Base-by-base conservation (phyloP, 331 rosid genomes). In the Stylosanthes scabra region DNA sequence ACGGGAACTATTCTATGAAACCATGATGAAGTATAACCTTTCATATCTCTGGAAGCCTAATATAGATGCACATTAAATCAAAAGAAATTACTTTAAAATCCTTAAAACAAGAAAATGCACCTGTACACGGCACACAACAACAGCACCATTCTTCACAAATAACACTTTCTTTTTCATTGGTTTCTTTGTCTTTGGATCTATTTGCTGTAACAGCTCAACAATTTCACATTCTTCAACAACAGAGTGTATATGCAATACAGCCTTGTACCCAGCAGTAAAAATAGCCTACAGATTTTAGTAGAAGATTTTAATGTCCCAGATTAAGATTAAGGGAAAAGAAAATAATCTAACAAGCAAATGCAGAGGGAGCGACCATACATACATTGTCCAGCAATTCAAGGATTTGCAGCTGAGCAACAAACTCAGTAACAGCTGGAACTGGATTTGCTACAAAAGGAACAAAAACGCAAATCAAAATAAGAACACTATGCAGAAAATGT, bases 161-260 rank as follows among this genome's bases (percentile, higher is more conserved):
- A 92, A 93, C 66, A 88, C 68, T 76, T 82, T 89, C 87, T 87
- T 95, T 73, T 87, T 95, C 86, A 87, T 82, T 45, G 97, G 92
- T 77, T 90, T 95, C 87, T 34, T 90, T 16, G 98, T 90, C 96
- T 82, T 95, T 11, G 92, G 86, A 85, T 95, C 99, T 64, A 95
- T 88, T 90, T 95, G 96, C 49, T 92, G 90, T 9, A 92, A 54
- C 70, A 95, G 87, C 77, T 95, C 96, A 41, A 92, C 92, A 68
- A 95, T 92, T 85, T 95, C 99, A 78, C 99, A 95, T 83, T 95
- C 99, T 82, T 92, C 99, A 44, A 95, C 99, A 71, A 95, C 79
- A 27, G 96, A 73, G 79, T 95, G 99, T 71, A 95, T 81, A 79
- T 95, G 99, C 86, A 95, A 77, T 73, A 95, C 88, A 78, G 99